A percentile compares a stretch with the other conserved stretches of the same genome.
These are phyloP conservation scores for Macadamia integrifolia DNA, from an alignment of 164 flowering plant species.

Conservation along the genomic window DNA sequence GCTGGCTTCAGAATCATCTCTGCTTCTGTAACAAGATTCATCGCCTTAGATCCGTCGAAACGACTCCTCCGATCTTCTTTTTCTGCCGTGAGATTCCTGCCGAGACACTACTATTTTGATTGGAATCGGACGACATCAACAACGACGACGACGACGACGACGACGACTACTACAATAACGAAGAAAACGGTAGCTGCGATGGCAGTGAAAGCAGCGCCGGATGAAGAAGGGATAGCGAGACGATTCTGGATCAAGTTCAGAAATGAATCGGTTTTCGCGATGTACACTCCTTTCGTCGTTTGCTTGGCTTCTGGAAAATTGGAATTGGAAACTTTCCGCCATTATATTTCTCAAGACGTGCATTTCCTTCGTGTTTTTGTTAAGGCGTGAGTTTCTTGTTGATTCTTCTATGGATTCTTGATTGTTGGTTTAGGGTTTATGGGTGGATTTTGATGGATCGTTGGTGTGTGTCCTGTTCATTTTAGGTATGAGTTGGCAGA, in stretches of 20 bases:
- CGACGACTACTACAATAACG: not conserved
- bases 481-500: slow-evolving; percentile 75
- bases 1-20: not conserved
- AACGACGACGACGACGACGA: not conserved
- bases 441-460: not conserved
- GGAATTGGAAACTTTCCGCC: slow-evolving; percentile 50
- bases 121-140: not conserved
- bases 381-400: slow-evolving; percentile 55
- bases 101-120: not conserved
- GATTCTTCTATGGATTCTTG: not conserved
- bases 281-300: slow-evolving; percentile 67
- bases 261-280: slow-evolving; percentile 49
- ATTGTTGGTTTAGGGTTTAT: not conserved
- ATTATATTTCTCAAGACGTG: slow-evolving; percentile 72
- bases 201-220: not conserved
- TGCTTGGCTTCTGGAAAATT: slow-evolving; percentile 69
- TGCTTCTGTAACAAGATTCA: not conserved
- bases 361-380: slow-evolving; percentile 74
- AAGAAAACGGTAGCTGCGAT: not conserved
- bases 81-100: not conserved
- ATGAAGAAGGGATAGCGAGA: slow-evolving; percentile 48
- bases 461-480: not conserved
- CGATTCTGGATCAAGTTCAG: slow-evolving; percentile 63
- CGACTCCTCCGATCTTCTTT: not conserved
- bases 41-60: not conserved